These are phyloP conservation scores for Bruguiera hainesii DNA, from an alignment of 441 rosid genomes.

Conservation along the genomic window DNA sequence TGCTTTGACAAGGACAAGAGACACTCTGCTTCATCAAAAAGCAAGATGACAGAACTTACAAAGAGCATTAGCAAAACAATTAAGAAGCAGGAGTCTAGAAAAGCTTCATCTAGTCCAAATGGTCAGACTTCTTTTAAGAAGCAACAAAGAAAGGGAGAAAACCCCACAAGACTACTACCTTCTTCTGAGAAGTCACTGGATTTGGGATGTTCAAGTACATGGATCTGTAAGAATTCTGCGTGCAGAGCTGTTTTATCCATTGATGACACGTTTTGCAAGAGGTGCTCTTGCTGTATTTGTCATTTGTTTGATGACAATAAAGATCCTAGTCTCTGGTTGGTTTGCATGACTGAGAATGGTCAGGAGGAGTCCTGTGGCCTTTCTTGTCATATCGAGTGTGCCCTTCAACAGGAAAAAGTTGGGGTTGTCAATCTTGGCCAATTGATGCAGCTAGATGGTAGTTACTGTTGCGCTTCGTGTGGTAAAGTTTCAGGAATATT, in stretches of 20 bases:
- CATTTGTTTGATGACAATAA: slow-evolving; percentile 93
- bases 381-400: slow-evolving; percentile 95
- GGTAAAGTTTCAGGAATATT: slow-evolving; percentile 96
- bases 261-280: slow-evolving; percentile 84
- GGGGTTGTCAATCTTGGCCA: slow-evolving; percentile 81
- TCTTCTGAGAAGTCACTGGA: slow-evolving; percentile 46
- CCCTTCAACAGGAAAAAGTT: slow-evolving; percentile 72
- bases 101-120: slow-evolving; percentile 34
- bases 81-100: slow-evolving; percentile 71
- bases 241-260: slow-evolving; percentile 81
- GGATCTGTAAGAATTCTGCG: slow-evolving; percentile 95
- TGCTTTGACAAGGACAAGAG: slow-evolving; percentile 52
- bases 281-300: slow-evolving; percentile 98
- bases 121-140: slow-evolving; percentile 49
- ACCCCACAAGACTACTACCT: slow-evolving; percentile 43
- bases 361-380: slow-evolving; percentile 74
- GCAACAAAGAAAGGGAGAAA: slow-evolving; percentile 73
- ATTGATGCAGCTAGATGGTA: slow-evolving; percentile 95
- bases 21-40: slow-evolving; percentile 48
- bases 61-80: slow-evolving; percentile 41
- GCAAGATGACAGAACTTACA: slow-evolving; percentile 58
- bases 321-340: slow-evolving; percentile 98
- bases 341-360: slow-evolving; percentile 71
- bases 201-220: slow-evolving; percentile 51
- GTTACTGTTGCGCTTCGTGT: slow-evolving; percentile 93